Evolutionary conservation across 768 basidiomycete species (phyloP).

Genomic region (Kwoniella pini): DNA sequence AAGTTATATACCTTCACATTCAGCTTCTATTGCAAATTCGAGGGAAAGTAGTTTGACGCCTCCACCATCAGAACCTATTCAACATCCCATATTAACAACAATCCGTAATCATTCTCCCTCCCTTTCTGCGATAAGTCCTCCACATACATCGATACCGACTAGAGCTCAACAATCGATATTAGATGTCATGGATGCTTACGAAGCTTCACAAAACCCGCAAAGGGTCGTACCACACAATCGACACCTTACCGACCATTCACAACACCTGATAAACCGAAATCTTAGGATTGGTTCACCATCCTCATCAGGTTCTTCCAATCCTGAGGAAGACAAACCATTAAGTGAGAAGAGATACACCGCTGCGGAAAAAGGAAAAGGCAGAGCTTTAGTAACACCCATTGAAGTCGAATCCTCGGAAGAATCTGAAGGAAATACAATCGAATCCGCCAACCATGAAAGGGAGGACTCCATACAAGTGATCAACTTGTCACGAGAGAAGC

Average conservation of each 20-base stretch:
- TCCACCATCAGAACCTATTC: not conserved
- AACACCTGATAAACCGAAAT: not conserved
- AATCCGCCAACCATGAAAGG: not conserved
- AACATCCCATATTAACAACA: not conserved
- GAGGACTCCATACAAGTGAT: not conserved
- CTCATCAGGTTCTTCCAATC: not conserved
- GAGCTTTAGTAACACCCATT: constrained; percentile 21
- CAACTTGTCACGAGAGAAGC: constrained; percentile 5
- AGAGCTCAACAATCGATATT: not conserved
- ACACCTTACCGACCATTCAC: not conserved
- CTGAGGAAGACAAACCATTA: not conserved
- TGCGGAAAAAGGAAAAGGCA: constrained; percentile 34
- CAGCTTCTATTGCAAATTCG: not conserved
- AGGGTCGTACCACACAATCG: not conserved
- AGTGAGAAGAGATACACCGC: constrained; percentile 20
- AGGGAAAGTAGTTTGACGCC: constrained; percentile 15
- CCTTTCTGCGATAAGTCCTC: not conserved
- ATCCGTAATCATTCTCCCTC: not conserved
- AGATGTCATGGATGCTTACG: not conserved
- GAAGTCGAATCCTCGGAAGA: constrained; percentile 17
- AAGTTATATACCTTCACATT: not conserved
- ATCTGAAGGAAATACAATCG: not conserved
- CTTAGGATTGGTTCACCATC: not conserved
- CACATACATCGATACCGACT: not conserved
- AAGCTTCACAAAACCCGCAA: not conserved